Percentiles rank a stretch among this genome's conserved stretches.
Evolutionary conservation across 2,329 filamentous ascomycete species (phyloP).

Genomic region (Microascus cirrosus): DNA sequence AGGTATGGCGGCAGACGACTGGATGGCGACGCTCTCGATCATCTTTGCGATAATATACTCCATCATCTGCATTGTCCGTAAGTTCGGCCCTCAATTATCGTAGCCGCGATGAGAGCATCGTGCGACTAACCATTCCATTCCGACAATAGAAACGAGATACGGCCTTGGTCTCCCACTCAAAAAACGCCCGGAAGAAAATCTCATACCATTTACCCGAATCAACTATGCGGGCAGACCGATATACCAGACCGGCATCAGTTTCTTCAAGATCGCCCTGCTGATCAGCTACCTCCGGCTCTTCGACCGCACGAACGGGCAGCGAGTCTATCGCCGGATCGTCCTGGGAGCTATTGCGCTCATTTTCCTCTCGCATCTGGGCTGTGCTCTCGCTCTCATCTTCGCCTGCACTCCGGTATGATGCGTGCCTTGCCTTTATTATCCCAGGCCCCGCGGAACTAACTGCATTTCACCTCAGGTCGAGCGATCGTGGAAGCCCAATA

Average conservation of each 20-base stretch:
- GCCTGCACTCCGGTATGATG: constrained; percentile 33
- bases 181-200: constrained; percentile 28
- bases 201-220: constrained; percentile 32
- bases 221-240: constrained; percentile 43
- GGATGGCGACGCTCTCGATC: constrained; percentile 25
- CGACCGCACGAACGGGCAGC: constrained; percentile 30
- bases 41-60: constrained; percentile 37
- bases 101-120: not conserved
- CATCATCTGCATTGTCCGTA: constrained; percentile 29
- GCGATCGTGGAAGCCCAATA: constrained; percentile 32
- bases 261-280: constrained; percentile 43
- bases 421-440: not conserved
- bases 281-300: constrained; percentile 41
- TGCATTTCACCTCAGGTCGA: constrained; percentile 15
- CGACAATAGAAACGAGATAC: constrained; percentile 34
- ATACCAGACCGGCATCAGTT: constrained; percentile 42
- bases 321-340: constrained; percentile 29
- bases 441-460: not conserved
- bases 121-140: not conserved
- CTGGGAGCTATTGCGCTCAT: constrained; percentile 29
- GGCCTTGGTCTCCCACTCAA: constrained; percentile 36
- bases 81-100: not conserved
- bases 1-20: constrained; percentile 36
- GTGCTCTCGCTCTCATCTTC: constrained; percentile 35
- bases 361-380: constrained; percentile 34